These are phyloP conservation scores for Myriosclerotinia duriaeana DNA, from an alignment of 2,329 filamentous ascomycete species.

Conservation along the genomic window DNA sequence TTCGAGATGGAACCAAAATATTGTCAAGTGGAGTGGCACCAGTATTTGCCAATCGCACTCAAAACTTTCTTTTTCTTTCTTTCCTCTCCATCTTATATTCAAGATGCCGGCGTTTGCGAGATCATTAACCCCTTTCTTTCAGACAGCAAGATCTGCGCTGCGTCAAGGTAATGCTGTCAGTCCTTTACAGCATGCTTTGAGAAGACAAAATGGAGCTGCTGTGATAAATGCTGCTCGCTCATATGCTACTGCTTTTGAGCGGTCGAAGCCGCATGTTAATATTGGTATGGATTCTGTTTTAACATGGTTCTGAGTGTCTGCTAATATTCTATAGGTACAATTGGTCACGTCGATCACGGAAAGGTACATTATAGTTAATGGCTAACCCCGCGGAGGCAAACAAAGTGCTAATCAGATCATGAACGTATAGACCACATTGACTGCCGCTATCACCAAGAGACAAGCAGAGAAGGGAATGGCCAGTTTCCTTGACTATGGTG, in stretches of 20 bases:
- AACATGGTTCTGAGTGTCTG: constrained; percentile 19
- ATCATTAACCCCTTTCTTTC: constrained; percentile 74
- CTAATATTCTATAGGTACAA: constrained; percentile 65
- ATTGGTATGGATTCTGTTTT: constrained; percentile 62
- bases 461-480: constrained; percentile 93
- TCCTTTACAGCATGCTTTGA: constrained; percentile 71
- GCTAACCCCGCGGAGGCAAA: constrained; percentile 3
- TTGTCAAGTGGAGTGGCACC: constrained; percentile 18
- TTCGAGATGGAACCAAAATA: constrained; percentile 24
- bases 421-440: constrained; percentile 78
- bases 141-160: constrained; percentile 75
- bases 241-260: constrained; percentile 70
- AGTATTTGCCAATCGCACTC: constrained; percentile 11
- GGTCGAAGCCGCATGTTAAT: constrained; percentile 96
- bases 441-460: constrained; percentile 97
- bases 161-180: constrained; percentile 66
- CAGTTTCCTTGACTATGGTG: constrained; percentile 93
- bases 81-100: constrained; percentile 35
- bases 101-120: constrained; percentile 81
- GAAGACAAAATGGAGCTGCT: constrained; percentile 60
- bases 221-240: constrained; percentile 65
- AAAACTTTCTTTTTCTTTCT: constrained; percentile 22
- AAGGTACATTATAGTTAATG: constrained; percentile 64
- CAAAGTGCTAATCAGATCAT: constrained; percentile 14
- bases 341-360: constrained; percentile 99